Evolutionary conservation across 2,329 filamentous ascomycete genomes (phyloP).

Genomic region (Pseudocercospora fuligena): DNA sequence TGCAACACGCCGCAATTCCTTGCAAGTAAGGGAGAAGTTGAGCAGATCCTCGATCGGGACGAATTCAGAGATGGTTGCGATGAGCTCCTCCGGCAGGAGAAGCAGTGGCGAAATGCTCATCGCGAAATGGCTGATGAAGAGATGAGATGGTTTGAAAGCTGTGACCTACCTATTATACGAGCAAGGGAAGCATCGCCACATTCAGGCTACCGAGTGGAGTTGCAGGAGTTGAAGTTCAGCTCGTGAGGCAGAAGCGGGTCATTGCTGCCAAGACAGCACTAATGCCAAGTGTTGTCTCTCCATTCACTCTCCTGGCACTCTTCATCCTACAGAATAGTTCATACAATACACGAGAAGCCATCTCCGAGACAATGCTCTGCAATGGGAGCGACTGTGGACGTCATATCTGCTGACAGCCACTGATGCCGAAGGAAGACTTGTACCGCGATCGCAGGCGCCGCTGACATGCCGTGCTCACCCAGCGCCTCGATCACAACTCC

Average conservation of each 20-base stretch:
- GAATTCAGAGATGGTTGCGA: constrained; percentile 15
- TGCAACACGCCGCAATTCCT: neutral
- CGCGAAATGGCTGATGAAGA: neutral
- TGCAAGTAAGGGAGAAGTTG: constrained; percentile 11
- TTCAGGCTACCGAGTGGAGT: neutral
- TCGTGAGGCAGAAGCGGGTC: constrained; percentile 1
- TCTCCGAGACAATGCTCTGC: neutral
- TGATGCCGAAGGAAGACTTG: neutral
- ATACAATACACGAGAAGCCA: no score
- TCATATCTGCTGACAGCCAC: neutral
- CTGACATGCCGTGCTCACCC: constrained; percentile 1
- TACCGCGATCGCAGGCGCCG: neutral
- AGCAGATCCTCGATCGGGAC: constrained; percentile 10
- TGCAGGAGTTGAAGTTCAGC: neutral
- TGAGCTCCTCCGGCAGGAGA: constrained; percentile 22
- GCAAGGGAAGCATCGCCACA: neutral
- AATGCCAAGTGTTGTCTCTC: no score
- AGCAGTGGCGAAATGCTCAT: constrained; percentile 9
- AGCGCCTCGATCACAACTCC: neutral
- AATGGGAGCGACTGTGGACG: neutral
- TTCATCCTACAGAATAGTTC: no score
- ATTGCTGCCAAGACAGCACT: neutral
- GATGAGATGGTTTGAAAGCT: neutral
- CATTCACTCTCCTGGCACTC: no score
- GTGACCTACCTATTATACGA: neutral